Evolutionary conservation across 2,329 filamentous ascomycete genomes (phyloP), one percentile per base, ranked within the genome.

Genomic region (Aspergillus alliaceus): DNA sequence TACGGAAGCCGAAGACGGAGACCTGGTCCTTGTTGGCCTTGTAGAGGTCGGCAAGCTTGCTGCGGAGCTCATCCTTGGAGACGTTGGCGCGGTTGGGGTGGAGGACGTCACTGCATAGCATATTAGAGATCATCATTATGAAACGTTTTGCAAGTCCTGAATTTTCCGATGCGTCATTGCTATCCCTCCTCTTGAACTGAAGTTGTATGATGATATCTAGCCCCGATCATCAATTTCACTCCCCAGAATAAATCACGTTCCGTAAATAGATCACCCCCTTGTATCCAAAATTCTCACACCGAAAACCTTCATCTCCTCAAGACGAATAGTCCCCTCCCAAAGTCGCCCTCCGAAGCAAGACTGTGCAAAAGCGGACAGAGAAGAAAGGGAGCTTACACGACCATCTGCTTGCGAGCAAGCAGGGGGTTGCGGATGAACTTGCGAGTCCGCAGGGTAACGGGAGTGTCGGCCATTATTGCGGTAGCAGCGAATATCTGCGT

Each of bases 391-490:
- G 89, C 90, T 87, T 91, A 97, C 93, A 97, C 90, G 83, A 97
- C 93, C 91, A 98, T 96, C 89, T 98, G 93, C 88, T 96, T 96
- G 81, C 93, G 90, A 80, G 90, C 91, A 79, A 99, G 89, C 78
- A 99, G 91, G 81, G 95, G 91, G 89, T 99, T 99, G 86, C 93
- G 91, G 84, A 98, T 96, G 90, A 99, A 99, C 87, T 98, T 98
- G 90, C 95, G 93, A 83, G 95, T 99, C 85, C 95, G 88, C 84
- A 93, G 83, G 75, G 89, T 92, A 79, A 92, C 88, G 77, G 88
- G 76, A 72, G 76, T 81, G 79, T 91, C 88, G 83, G 93, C 90
- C 93, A 97, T 96, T 81, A 82, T 96, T 84, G 82, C 82, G 81
- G 76, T 76, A 80, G 67, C 61, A 57, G 53, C 53, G 59, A 65